These are phyloP conservation scores for Eucalyptus globulus DNA, from an alignment of 345 rosid species.

Conservation along the genomic window DNA sequence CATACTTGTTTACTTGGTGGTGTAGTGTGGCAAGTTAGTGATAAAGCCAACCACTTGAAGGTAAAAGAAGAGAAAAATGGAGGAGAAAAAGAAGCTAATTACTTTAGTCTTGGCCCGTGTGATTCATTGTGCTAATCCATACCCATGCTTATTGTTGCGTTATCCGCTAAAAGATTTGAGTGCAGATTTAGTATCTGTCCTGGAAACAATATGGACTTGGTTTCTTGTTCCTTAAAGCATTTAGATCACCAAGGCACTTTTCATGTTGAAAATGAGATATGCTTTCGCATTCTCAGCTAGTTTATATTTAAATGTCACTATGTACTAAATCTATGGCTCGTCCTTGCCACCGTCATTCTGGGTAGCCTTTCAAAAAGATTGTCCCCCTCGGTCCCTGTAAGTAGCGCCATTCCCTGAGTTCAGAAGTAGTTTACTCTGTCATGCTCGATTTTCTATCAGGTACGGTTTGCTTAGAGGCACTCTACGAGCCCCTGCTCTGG, in stretches of 20 bases:
- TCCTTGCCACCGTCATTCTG: not conserved
- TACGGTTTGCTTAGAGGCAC: constrained; percentile 77
- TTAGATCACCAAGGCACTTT: not conserved
- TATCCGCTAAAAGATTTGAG: not conserved
- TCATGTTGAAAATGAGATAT: not conserved
- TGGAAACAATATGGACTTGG: not conserved
- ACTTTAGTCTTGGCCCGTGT: not conserved
- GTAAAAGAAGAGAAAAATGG: not conserved
- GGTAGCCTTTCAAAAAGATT: not conserved
- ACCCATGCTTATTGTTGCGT: not conserved
- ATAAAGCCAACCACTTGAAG: not conserved
- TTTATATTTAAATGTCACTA: not conserved
- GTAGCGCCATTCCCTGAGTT: not conserved
- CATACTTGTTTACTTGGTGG: not conserved
- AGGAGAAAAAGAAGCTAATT: not conserved
- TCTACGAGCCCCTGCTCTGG: constrained; percentile 69
- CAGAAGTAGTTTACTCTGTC: not conserved
- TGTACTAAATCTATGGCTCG: not conserved
- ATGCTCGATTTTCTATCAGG: constrained; percentile 13
- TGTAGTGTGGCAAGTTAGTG: not conserved
- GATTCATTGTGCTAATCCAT: not conserved
- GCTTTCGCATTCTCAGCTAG: not conserved
- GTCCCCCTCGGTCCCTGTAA: not conserved
- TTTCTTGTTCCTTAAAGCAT: not conserved
- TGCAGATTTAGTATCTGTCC: not conserved